Percentiles rank a stretch among this genome's conserved stretches.
Evolutionary conservation across 2,329 filamentous ascomycete species (phyloP).

Genomic region (Magnaporthiopsis rhizophila): DNA sequence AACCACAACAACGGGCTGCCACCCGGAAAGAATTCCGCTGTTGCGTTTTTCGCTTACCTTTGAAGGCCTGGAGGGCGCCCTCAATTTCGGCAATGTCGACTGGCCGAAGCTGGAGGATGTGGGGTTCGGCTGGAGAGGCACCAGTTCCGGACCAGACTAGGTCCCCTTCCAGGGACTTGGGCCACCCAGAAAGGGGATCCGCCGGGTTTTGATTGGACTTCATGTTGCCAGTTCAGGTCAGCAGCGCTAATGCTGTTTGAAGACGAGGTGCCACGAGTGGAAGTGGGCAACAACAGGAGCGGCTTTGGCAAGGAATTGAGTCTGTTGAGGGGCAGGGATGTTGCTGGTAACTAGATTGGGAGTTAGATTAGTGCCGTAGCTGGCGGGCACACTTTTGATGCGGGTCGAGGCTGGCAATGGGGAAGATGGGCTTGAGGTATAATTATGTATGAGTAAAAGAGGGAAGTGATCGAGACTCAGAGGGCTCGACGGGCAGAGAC

Average conservation of each 20-base stretch:
- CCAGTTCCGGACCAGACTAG: conserved; percentile 5
- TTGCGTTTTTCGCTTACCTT: conserved; percentile 13
- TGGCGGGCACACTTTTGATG: neutral
- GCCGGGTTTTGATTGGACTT: neutral
- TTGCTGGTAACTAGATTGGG: neutral
- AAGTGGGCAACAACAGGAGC: neutral
- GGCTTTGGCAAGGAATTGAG: neutral
- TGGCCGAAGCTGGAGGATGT: conserved; percentile 14
- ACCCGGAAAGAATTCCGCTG: neutral
- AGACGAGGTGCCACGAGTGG: neutral
- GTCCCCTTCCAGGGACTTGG: neutral
- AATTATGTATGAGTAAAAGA: neutral
- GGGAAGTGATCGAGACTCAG: neutral
- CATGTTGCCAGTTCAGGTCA: neutral
- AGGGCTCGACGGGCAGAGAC: neutral
- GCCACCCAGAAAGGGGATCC: neutral
- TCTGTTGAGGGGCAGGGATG: too few relatives aligned
- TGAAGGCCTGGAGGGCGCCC: conserved; percentile 19
- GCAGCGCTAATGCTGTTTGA: neutral
- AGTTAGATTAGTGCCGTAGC: too few relatives aligned
- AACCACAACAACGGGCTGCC: neutral
- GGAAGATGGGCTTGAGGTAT: neutral
- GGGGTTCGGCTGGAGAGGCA: neutral
- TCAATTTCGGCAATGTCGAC: conserved; percentile 16
- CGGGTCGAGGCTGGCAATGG: neutral